Percentiles rank a stretch among this genome's conserved stretches.
Conservation (phyloP, 1,139 yeast species). For the Zygotorulaspora mrakii region DNA sequence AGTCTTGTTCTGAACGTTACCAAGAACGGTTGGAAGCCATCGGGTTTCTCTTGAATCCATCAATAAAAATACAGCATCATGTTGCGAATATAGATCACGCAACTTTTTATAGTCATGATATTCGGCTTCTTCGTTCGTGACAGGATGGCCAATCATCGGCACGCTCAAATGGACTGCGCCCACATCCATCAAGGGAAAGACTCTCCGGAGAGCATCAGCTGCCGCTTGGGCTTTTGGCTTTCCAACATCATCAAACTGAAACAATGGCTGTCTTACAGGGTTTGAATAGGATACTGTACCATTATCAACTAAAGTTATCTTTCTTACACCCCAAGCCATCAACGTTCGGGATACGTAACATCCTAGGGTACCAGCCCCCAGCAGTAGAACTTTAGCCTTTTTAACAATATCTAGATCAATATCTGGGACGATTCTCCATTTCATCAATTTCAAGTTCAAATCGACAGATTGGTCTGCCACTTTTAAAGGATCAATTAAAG, state of each 20-base stretch:
- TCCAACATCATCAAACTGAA: constrained; percentile 71
- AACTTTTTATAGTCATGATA: constrained; percentile 51
- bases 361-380: constrained; percentile 98
- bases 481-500: constrained; percentile 72
- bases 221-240: constrained; percentile 71
- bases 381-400: constrained; percentile 57
- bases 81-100: constrained; percentile 51
- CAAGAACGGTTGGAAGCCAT: constrained; percentile 90
- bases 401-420: constrained; percentile 64
- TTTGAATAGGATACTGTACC: constrained; percentile 87
- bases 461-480: constrained; percentile 91
- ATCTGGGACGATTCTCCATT: constrained; percentile 91
- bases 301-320: constrained; percentile 83
- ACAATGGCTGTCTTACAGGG: constrained; percentile 92
- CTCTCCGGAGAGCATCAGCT: constrained; percentile 61
- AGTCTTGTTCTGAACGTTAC: constrained; percentile 59
- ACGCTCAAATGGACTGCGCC: constrained; percentile 64
- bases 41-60: constrained; percentile 95
- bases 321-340: constrained; percentile 89
- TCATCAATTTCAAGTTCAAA: constrained; percentile 84
- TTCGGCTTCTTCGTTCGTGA: constrained; percentile 52
- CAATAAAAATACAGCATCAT: constrained; percentile 73
- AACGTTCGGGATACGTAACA: constrained; percentile 82
- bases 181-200: constrained; percentile 74
- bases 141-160: constrained; percentile 95